Evolutionary conservation across 345 rosid genomes (phyloP), one percentile per base, ranked within the genome.

Genomic region (Citropsis articulata): DNA sequence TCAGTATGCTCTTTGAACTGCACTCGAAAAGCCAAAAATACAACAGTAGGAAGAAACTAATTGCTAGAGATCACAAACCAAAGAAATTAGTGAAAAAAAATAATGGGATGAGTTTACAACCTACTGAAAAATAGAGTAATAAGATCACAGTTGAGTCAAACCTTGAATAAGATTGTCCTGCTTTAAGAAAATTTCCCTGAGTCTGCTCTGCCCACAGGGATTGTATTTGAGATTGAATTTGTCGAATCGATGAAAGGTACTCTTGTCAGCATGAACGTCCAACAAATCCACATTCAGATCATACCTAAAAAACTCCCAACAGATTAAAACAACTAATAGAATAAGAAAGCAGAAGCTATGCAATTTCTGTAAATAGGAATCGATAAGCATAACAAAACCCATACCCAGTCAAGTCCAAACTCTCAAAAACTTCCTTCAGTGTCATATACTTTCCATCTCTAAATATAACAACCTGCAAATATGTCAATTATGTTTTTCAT

Each of bases 201-300:
- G 89, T 77, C 91, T 88, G 69, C 91, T 88, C 80, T 88, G 91
- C 59, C 91, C 91, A 75, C 91, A 88, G 14, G 91, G 91, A 78
- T 88, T 88, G 45, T 88, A 88, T 78, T 88, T 88, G 65, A 88
- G 89, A 80, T 88, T 88, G 81, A 88, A 88, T 80, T 88, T 88
- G 50, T 88, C 91, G 65, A 88, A 88, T 59, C 90, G 85, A 70
- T 86, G 90, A 66, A 88, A 88, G 70, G 88, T 88, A 74, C 85
- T 88, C 71, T 88, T 88, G 76, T 88, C 89, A 81, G 89, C 89
- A 81, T 88, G 90, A 70, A 88, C 90, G 77, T 88, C 90, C 84
- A 86, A 73, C 81, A 88, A 79, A 81, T 88, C 90, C 45, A 86
- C 90, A 86, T 86, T 88, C 78, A 88, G 72, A 78, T 88, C 90